phyloP scores from a whole-genome alignment of 768 basidiomycete species.

The Boletus reticulatus region DNA sequence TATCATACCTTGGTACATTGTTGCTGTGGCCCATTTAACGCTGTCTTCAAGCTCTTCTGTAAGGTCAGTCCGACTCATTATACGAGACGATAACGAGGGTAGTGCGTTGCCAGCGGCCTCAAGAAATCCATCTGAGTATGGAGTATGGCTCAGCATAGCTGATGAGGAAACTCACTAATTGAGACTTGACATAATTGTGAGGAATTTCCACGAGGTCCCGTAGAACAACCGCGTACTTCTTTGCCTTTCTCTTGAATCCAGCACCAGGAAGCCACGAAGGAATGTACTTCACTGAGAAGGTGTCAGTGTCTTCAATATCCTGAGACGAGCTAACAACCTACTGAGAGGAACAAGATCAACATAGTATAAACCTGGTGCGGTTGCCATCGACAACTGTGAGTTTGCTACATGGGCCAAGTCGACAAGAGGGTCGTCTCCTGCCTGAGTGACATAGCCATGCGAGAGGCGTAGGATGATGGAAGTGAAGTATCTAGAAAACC shows the following conservation, averaged over 20 bases:
- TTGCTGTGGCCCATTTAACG: slow-evolving; percentile 15
- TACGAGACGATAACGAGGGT: slow-evolving; percentile 15
- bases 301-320: not conserved
- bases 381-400: slow-evolving; percentile 17
- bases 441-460: slow-evolving; percentile 39
- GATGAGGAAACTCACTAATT: slow-evolving; percentile 10
- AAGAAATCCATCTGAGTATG: not conserved
- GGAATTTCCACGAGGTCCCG: slow-evolving; percentile 10
- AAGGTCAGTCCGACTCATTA: slow-evolving; percentile 3
- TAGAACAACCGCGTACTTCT: slow-evolving; percentile 4
- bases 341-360: slow-evolving; percentile 21
- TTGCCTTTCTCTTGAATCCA: slow-evolving; percentile 14
- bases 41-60: slow-evolving; percentile 17
- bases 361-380: slow-evolving; percentile 3
- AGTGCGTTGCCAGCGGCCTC: slow-evolving; percentile 17
- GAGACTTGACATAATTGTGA: slow-evolving; percentile 12
- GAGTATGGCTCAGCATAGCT: not conserved
- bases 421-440: slow-evolving; percentile 38
- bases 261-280: slow-evolving; percentile 25
- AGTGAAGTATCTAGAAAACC: not conserved
- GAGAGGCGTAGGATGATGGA: slow-evolving; percentile 35
- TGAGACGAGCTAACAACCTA: not conserved
- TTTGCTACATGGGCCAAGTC: slow-evolving; percentile 27
- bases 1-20: slow-evolving; percentile 13
- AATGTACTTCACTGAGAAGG: slow-evolving; percentile 22